These are phyloP conservation scores for Alternaria longipes DNA, from an alignment of 2,329 filamentous ascomycete genomes.

Conservation along the genomic window DNA sequence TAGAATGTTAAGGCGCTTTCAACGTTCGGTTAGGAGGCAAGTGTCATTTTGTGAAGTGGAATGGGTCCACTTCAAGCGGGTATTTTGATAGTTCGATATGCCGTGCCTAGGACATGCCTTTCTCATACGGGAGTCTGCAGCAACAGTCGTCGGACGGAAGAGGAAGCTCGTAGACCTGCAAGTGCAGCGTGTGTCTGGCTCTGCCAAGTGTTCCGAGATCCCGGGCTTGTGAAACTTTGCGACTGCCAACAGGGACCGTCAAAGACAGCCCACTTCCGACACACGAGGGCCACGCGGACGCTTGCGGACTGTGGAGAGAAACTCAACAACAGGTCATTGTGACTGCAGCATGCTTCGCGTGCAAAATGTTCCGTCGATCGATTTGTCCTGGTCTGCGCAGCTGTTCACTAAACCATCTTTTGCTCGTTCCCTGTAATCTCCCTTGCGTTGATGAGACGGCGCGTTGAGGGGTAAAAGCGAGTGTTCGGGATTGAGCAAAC, in stretches of 20 bases:
- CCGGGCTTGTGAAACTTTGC: not conserved
- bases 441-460: not conserved
- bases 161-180: not conserved
- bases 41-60: not conserved
- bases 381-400: not conserved
- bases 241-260: not conserved
- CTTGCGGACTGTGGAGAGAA: not conserved
- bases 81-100: not conserved
- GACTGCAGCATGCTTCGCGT: not conserved
- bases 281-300: not conserved
- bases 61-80: not conserved
- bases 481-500: not conserved
- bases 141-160: not conserved
- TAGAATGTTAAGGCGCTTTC: not conserved
- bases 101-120: not conserved
- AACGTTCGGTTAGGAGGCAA: not conserved
- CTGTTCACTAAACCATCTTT: not conserved
- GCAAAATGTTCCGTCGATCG: too few relatives aligned
- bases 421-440: not conserved
- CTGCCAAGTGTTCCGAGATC: constrained; percentile 12
- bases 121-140: not conserved
- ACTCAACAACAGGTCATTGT: not conserved
- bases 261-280: not conserved
- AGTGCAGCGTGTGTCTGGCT: not conserved
- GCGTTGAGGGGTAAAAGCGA: not conserved